phyloP scores from a whole-genome alignment of 345 rosid species.

The Pistacia integerrima region DNA sequence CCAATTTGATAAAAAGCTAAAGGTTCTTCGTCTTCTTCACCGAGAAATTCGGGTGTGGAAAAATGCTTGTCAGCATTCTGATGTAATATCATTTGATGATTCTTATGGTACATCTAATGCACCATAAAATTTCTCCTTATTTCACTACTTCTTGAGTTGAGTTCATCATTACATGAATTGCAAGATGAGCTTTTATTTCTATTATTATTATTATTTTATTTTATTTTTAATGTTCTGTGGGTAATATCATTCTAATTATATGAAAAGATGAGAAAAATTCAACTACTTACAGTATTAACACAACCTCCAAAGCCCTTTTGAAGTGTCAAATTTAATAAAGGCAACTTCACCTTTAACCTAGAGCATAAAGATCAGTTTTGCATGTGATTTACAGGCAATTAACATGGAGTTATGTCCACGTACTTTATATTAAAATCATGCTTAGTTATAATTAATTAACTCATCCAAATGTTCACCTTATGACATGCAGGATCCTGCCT shows the following conservation, averaged over 20 bases:
- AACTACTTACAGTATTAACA: constrained; percentile 12
- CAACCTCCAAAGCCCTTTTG: constrained; percentile 45
- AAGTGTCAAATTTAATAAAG: constrained; percentile 34
- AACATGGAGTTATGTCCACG: constrained; percentile 17
- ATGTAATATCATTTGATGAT: too few relatives aligned
- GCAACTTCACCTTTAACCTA: constrained; percentile 24
- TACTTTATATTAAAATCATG: constrained; percentile 16
- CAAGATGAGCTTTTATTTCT: not conserved
- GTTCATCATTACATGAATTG: constrained; percentile 11
- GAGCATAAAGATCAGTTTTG: constrained; percentile 12
- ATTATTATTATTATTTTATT: too few relatives aligned
- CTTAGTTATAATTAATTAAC: not conserved
- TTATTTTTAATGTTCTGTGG: not conserved
- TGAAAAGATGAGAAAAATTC: constrained; percentile 22
- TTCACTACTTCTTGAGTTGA: not conserved
- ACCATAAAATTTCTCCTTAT: too few relatives aligned
- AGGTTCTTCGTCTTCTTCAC: not conserved
- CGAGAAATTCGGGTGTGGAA: too few relatives aligned
- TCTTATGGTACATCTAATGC: too few relatives aligned
- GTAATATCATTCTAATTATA: not conserved
- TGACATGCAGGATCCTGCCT: constrained; percentile 48
- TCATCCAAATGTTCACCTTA: not conserved
- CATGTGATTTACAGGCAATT: constrained; percentile 29
- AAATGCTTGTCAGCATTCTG: too few relatives aligned
- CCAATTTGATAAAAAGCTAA: not conserved